Evolutionary conservation across 441 rosid genomes (phyloP), one percentile per base, ranked within the genome.

Genomic region (Metrosideros polymorpha): DNA sequence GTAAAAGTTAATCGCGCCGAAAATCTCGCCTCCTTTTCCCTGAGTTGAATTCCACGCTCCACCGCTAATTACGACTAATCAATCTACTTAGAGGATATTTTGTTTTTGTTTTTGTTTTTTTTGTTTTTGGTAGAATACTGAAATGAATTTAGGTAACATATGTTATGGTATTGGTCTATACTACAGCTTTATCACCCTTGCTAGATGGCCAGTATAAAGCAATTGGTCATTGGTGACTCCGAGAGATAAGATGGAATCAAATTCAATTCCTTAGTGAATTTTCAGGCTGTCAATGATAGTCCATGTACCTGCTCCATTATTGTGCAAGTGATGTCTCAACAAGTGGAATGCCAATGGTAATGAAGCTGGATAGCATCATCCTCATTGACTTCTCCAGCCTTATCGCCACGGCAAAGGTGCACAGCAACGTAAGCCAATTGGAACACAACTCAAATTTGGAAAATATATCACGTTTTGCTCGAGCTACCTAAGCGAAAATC

Each of bases 351-450:
- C 79, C 85, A 87, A 79, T 54, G 45, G 56, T 82, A 57, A 57
- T 47, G 88, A 84, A 89, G 92, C 91, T 92, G 92, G 91, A 90
- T 82, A 27, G 75, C 92, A 91, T 35, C 85, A 87, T 77, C 82
- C 82, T 71, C 25, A 9, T 66, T 66, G 77, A 66, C 77, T 66
- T 66, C 77, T 66, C 77, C 77, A 9, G 77, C 77, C 77, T 35
- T 19, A 35, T 66, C 77, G 9, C 77, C n/a, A 71, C 79, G 32
- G 1, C 71, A 71, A 25, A 71, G n/a, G 79, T 24, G 47, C 79
- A 39, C 79, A 42, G 79, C 79, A 66, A 66, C 79, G 47, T 22
- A 6, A 22, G 17, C 47, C 45, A 71, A 22, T 6, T 71, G 79
- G 79, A 66, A 35, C 10, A 25, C 45, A 19, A 35, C 79, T 66